Evolutionary conservation across 306 rosid species (phyloP).

Genomic region (Malus domestica): DNA sequence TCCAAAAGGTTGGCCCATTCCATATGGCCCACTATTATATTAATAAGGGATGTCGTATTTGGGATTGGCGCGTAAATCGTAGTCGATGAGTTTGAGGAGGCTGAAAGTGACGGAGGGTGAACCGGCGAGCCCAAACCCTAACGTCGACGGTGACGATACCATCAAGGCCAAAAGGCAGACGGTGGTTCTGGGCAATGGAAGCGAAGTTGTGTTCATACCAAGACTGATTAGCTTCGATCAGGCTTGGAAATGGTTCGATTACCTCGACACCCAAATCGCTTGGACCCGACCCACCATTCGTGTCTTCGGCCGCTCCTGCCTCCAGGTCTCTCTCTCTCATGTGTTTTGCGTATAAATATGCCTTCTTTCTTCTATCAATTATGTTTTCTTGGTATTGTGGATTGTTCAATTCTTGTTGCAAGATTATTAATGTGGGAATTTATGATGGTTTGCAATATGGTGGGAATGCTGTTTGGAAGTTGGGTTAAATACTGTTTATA

Average conservation of each 20-base stretch:
- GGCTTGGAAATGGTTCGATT: conserved; percentile 75
- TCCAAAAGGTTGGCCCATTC: too few species aligned
- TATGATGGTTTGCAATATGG: neutral
- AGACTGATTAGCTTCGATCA: conserved; percentile 46
- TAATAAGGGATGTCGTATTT: neutral
- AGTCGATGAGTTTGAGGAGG: conserved; percentile 45
- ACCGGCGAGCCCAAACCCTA: conserved; percentile 18
- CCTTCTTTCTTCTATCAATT: neutral
- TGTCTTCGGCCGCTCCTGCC: conserved; percentile 59
- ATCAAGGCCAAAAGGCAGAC: conserved; percentile 30
- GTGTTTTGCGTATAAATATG: neutral
- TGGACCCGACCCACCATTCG: conserved; percentile 90
- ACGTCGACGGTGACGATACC: conserved; percentile 2
- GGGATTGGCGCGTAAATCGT: neutral
- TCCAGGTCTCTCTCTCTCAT: conserved; percentile 45
- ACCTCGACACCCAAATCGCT: conserved; percentile 52
- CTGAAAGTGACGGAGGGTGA: conserved; percentile 35
- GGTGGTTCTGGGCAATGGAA: conserved; percentile 62
- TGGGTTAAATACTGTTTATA: neutral
- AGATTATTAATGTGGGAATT: neutral
- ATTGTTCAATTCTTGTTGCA: neutral
- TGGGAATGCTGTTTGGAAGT: neutral
- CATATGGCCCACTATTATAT: too few species aligned
- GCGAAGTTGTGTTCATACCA: conserved; percentile 58
- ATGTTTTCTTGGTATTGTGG: neutral